Evolutionary conservation across 2,329 filamentous ascomycete species (phyloP).

Genomic region (Fusarium scirpi): DNA sequence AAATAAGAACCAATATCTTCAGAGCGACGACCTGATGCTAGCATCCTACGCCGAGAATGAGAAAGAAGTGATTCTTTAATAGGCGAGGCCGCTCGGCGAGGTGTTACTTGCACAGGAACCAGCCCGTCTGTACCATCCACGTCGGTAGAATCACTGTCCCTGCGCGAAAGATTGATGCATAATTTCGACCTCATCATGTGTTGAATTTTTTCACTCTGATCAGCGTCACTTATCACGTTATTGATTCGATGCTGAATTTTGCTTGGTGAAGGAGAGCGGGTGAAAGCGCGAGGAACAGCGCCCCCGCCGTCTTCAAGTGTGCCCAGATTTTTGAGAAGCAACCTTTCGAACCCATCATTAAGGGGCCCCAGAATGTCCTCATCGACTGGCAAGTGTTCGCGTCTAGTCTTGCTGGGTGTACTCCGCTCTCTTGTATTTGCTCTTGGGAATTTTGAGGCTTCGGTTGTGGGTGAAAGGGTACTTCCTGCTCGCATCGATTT

Average conservation of each 20-base stretch:
- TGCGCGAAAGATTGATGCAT: conserved; percentile 51
- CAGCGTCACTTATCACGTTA: background rate
- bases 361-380: conserved; percentile 26
- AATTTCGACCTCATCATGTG: conserved; percentile 47
- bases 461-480: background rate
- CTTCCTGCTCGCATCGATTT: background rate
- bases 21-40: conserved; percentile 19
- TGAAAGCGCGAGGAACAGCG: background rate
- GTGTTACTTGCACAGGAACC: conserved; percentile 46
- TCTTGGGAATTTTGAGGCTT: background rate
- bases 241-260: background rate
- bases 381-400: conserved; percentile 5
- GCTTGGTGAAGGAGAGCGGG: background rate
- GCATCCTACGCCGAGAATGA: conserved; percentile 2
- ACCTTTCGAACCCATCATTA: conserved; percentile 17
- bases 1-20: conserved; percentile 52
- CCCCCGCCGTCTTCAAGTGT: background rate
- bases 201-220: conserved; percentile 11
- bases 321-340: conserved; percentile 6
- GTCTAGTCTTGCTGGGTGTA: background rate
- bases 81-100: conserved; percentile 16
- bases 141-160: conserved; percentile 50
- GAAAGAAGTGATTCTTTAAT: conserved; percentile 5
- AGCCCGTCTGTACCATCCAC: conserved; percentile 35
- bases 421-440: background rate